Evolutionary conservation across 495 filamentous ascomycete species (phyloP).

Genomic region (Aspergillus incahuasiensis): DNA sequence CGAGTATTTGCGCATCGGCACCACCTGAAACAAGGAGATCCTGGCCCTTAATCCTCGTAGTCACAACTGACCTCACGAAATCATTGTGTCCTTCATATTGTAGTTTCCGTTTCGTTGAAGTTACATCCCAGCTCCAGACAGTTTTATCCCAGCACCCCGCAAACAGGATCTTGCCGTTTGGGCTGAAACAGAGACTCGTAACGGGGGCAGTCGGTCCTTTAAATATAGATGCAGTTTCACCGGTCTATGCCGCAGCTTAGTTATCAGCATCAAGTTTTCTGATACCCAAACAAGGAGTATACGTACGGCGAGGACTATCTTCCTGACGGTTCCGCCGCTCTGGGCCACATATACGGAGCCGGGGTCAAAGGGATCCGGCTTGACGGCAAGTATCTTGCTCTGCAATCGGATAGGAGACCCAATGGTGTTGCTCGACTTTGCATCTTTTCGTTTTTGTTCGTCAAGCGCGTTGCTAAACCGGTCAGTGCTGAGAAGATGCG

Average conservation of each 20-base stretch:
- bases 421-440: slow-evolving; percentile 76
- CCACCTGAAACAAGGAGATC: slow-evolving; percentile 78
- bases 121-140: slow-evolving; percentile 75
- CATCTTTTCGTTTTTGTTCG: slow-evolving; percentile 64
- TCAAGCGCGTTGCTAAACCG: slow-evolving; percentile 62
- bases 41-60: slow-evolving; percentile 48
- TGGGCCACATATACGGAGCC: slow-evolving; percentile 74
- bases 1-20: slow-evolving; percentile 77
- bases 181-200: slow-evolving; percentile 68
- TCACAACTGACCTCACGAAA: slow-evolving; percentile 76
- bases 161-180: slow-evolving; percentile 59
- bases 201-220: slow-evolving; percentile 75
- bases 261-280: slow-evolving; percentile 5
- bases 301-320: slow-evolving; percentile 73
- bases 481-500: slow-evolving; percentile 9
- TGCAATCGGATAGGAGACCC: slow-evolving; percentile 75
- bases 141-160: slow-evolving; percentile 91
- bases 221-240: slow-evolving; percentile 50
- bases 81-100: slow-evolving; percentile 78
- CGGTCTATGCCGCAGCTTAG: slow-evolving; percentile 32
- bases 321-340: slow-evolving; percentile 70
- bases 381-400: slow-evolving; percentile 79
- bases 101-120: slow-evolving; percentile 44
- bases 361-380: slow-evolving; percentile 58
- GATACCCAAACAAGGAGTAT: slow-evolving; percentile 14